Base-by-base conservation (phyloP, 768 basidiomycete species). In the Xerocomellus intermedius region DNA sequence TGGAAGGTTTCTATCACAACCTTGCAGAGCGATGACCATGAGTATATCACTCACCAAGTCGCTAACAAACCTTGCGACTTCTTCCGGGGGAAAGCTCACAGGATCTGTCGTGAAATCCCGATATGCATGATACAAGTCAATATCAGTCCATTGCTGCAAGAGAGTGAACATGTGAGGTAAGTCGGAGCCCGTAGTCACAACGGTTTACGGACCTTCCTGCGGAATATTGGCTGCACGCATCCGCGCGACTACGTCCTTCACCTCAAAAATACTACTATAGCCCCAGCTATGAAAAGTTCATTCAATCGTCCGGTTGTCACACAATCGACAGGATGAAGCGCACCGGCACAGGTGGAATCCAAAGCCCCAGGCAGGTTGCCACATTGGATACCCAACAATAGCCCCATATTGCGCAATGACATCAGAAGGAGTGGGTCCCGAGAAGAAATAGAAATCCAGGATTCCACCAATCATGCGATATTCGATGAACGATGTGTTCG, bases 391-490 rank as follows among this genome's bases (percentile, higher is more conserved):
- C 5, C 88, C 88, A 30, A 86, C 75, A 22, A 86, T 69, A 39
- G 74, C 77, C 3, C 83, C 80, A 61, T 90, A 88, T 66, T 91
- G 88, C 55, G 85, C 79, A 33, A 87, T 77, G 12, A 88, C 88
- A 12, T 68, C 68, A 48, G 76, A 74, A 16, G 82, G 60, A n/a
- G 60, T 45, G 28, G 80, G 52, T 7, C 85, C 85, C 13, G 82
- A 80, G 63, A 90, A 78, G 74, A 87, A 89, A 74, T 89, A 90
- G 58, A 91, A 82, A 70, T 90, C 86, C 32, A 91, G 71, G 0
- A 82, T 83, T 14, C 89, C 89, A 10, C 89, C 88, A 44, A 91
- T 76, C 67, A 83, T 72, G 33, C 89, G 77, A 65, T 91, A 91
- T 62, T 91, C 77, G 28, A 91, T 74, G 14, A 87, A 71, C 1